phyloP scores from a whole-genome alignment of 768 basidiomycete genomes.

The Leccinellum rugosiceps region DNA sequence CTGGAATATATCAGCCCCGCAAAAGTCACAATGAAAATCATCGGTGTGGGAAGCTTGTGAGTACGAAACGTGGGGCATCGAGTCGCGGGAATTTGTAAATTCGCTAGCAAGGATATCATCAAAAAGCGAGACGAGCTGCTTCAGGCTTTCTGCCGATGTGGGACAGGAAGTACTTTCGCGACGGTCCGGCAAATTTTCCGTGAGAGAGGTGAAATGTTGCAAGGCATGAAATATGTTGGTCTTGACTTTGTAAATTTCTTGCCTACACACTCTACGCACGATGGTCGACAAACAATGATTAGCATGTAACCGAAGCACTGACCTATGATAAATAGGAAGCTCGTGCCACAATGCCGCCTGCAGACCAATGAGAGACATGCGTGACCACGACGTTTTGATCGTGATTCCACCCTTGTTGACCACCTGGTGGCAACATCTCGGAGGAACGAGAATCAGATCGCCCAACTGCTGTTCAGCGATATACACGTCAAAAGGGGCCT shows the following conservation, averaged over 20 bases:
- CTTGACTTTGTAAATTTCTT: slow-evolving; percentile 75
- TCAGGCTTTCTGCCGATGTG: slow-evolving; percentile 23
- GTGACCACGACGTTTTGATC: slow-evolving; percentile 82
- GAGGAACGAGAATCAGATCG: slow-evolving; percentile 79
- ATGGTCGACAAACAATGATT: background rate
- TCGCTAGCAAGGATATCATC: slow-evolving; percentile 45
- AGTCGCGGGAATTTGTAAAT: slow-evolving; percentile 39
- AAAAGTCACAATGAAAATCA: slow-evolving; percentile 67
- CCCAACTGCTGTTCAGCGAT: slow-evolving; percentile 71
- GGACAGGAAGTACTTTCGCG: background rate
- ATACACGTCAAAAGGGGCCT: slow-evolving; percentile 67
- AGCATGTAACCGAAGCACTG: slow-evolving; percentile 3
- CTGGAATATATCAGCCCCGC: slow-evolving; percentile 77
- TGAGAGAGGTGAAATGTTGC: slow-evolving; percentile 28
- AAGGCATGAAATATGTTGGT: slow-evolving; percentile 58
- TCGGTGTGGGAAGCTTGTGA: slow-evolving; percentile 18
- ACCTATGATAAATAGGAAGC: slow-evolving; percentile 80
- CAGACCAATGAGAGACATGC: slow-evolving; percentile 71
- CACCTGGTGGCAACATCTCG: slow-evolving; percentile 80
- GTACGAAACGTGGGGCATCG: slow-evolving; percentile 30
- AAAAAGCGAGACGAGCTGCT: slow-evolving; percentile 42
- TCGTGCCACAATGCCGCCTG: slow-evolving; percentile 63
- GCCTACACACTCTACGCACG: slow-evolving; percentile 65
- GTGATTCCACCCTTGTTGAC: slow-evolving; percentile 79
- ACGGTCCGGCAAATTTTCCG: slow-evolving; percentile 6